These are phyloP conservation scores for Lichenothelia convexa DNA, from an alignment of 495 filamentous ascomycete genomes.

Conservation along the genomic window DNA sequence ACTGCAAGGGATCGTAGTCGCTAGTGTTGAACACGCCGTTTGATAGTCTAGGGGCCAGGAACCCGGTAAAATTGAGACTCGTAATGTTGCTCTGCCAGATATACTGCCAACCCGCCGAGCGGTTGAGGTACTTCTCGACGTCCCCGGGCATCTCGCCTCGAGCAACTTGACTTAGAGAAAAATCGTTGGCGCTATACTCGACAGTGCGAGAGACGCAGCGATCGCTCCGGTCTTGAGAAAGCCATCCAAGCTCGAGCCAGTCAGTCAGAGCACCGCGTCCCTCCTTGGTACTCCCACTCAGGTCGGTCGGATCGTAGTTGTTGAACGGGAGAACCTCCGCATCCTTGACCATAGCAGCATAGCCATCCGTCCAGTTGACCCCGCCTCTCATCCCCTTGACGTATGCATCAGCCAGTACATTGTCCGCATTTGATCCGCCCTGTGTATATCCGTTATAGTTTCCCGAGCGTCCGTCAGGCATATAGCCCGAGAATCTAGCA, in stretches of 20 bases:
- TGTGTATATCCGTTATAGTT: constrained; percentile 56
- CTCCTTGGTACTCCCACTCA: constrained; percentile 46
- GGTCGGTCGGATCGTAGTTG: constrained; percentile 41
- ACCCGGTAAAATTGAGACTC: constrained; percentile 40
- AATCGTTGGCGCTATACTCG: constrained; percentile 51
- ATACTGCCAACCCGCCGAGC: constrained; percentile 53
- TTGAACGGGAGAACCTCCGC: constrained; percentile 42
- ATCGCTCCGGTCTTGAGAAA: constrained; percentile 40
- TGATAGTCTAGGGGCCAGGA: constrained; percentile 40
- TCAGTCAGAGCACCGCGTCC: constrained; percentile 53
- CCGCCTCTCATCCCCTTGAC: constrained; percentile 47
- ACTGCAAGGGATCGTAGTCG: constrained; percentile 38
- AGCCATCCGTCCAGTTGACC: constrained; percentile 56
- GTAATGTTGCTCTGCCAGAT: constrained; percentile 45
- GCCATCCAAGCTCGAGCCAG: constrained; percentile 45
- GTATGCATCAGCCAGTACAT: constrained; percentile 56
- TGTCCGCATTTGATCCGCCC: constrained; percentile 59
- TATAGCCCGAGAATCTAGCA: constrained; percentile 46
- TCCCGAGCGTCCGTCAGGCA: constrained; percentile 25
- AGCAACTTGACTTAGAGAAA: constrained; percentile 41
- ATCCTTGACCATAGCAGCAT: constrained; percentile 49
- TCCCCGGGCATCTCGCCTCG: constrained; percentile 34
- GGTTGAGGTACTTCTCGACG: constrained; percentile 38
- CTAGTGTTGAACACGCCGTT: constrained; percentile 38
- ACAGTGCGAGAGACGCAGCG: constrained; percentile 47